phyloP scores from a whole-genome alignment of 345 rosid species.

The Eucalyptus regnans region DNA sequence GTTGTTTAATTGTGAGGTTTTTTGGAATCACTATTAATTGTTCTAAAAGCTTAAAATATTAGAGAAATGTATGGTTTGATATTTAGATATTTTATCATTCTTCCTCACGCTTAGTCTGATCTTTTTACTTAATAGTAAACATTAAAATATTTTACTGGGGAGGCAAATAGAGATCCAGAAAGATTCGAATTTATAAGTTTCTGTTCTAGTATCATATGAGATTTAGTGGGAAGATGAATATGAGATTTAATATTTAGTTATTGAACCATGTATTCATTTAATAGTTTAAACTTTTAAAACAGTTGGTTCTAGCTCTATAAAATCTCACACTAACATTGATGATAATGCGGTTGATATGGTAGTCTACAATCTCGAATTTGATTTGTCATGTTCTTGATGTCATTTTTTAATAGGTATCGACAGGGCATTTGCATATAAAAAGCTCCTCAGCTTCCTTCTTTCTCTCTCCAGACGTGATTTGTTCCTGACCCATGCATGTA shows the following conservation, averaged over 20 bases:
- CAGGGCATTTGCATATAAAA: background rate
- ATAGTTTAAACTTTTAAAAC: too few relatives aligned
- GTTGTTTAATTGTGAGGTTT: background rate
- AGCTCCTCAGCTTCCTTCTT: background rate
- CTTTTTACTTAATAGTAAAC: too few relatives aligned
- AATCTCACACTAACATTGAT: background rate
- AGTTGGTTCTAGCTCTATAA: too few relatives aligned
- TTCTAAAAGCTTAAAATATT: too few relatives aligned
- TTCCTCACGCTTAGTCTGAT: accelerated
- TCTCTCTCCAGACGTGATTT: background rate
- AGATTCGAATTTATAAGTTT: too few relatives aligned
- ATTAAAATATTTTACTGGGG: too few relatives aligned
- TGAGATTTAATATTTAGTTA: too few relatives aligned
- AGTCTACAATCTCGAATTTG: background rate
- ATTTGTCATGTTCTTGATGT: background rate
- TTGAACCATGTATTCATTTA: too few relatives aligned
- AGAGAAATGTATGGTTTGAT: too few relatives aligned
- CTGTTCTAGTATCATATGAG: accelerated
- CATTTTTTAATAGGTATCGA: background rate
- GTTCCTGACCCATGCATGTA: background rate
- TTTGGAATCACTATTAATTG: accelerated
- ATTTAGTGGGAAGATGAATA: too few relatives aligned
- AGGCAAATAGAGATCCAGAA: background rate
- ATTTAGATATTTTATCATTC: background rate
- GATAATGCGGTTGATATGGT: background rate